Evolutionary conservation across 2,329 filamentous ascomycete genomes (phyloP), one percentile per base, ranked within the genome.

Genomic region (Penicillium expansum): DNA sequence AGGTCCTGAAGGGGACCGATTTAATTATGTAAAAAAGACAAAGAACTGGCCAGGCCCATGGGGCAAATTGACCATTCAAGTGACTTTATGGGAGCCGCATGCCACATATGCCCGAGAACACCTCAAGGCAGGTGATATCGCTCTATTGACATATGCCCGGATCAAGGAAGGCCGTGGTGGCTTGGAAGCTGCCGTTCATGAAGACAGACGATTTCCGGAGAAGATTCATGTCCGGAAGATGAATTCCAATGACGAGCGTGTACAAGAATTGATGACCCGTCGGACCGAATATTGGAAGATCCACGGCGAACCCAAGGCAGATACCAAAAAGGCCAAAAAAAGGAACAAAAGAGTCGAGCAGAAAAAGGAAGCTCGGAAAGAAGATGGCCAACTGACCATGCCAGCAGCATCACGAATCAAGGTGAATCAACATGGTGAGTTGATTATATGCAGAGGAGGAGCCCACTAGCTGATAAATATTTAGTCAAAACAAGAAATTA

Each of bases 21-120:
- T 76, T 58, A 81, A 79, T n/a, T 88, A 90, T 66, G 74, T 71
- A 14, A 64, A 16, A 49, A 71, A 66, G 24, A 64, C 70, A 27
- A 69, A 70, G 20, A 73, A 72, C 38, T 96, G 90, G 89, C 76
- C 78, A 2, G 91, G 92, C 0, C 92, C 92, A 0, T 87, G 78
- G 63, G 92, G 92, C 2, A 86, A 86, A 66, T 78, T 83, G 67
- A 87, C 86, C 1, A 78, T 97, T 51, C 86, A 87, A 64, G 75
- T 97, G 24, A 88, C 85, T 29, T 80, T 89, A 29, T 95, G 80
- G 71, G 85, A 87, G 14, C 83, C 83, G 0, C 89, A 96, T 70
- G 84, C 86, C 1, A 65, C 69, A 1, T 84, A 77, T 60, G 81
- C 87, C n/a, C 80, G 79, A 16, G 67, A 80, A 0, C 71, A 83